Base-by-base conservation (phyloP, 306 rosid species). In the Vachellia pachyceras region DNA sequence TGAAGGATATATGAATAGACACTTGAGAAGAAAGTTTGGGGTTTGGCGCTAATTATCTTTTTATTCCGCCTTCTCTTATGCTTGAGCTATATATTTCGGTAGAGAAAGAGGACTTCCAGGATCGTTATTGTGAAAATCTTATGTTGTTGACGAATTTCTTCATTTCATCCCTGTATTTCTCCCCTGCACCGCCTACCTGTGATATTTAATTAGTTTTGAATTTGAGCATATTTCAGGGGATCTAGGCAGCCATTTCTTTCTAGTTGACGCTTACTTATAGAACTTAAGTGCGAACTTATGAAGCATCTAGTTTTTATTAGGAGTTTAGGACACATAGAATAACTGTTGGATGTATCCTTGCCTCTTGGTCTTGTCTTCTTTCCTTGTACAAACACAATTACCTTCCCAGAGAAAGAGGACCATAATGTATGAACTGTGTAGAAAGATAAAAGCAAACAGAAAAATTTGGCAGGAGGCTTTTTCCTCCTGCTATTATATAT, bases 341-440 rank as follows among this genome's bases (percentile, higher is more conserved):
- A 46, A 79, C n/a, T 79, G 45, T 13, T 84, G 40, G 52, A 17
- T 73, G 29, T 60, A 39, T 80, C 67, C 66, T 22, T 57, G 35
- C 22, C 49, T 8, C 50, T 73, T 37, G 13, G 42, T 36, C 36
- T 15, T 61, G 37, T 49, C 65, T 36, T 72, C 36, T 63, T 69
- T 50, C 72, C 66, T 79, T 47, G 44, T 50, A 13, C 41, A 60
- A 69, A 60, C 73, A n/a, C 13, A 35, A 25, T 50, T 75, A 41
- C 11, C 80, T 41, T 78, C 45, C 67, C 39, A 12, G 50, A 5
- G 13, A 75, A 36, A 55, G 11, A 22, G 4, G 12, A 39, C 47
- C 10, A 23, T 52, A 23, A 23, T 23, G 37, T 41, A 20, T 69
- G 52, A 40, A 41, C 29, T 17, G 5, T 4, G 33, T n/a, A 12